Conservation (phyloP, 164 flowering plant species). For the Houttuynia cordata region DNA sequence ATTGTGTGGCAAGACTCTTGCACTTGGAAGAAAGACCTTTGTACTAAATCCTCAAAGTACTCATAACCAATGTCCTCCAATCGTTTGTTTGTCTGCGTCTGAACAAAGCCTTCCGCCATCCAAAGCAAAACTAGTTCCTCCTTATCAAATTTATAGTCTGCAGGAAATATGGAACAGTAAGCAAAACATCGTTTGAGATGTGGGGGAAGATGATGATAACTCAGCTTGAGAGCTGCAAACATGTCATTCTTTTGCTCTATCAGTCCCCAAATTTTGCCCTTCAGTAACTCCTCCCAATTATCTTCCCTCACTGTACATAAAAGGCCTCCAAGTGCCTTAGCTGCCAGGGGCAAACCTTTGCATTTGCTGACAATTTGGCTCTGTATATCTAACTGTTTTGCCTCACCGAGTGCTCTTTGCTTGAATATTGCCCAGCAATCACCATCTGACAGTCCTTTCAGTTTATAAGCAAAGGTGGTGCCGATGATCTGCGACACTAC, state of each 20-base stretch:
- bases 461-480: background rate
- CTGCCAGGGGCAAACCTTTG: constrained; percentile 14
- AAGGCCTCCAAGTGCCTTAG: constrained; percentile 7
- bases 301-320: constrained; percentile 2
- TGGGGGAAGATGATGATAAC: constrained; percentile 11
- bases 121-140: constrained; percentile 10
- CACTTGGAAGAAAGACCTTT: constrained; percentile 1
- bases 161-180: constrained; percentile 17
- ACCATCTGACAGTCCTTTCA: constrained; percentile 1
- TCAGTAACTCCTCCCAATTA: constrained; percentile 7
- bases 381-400: background rate
- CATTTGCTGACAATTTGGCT: constrained; percentile 8
- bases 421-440: constrained; percentile 5
- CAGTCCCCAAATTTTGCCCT: constrained; percentile 11
- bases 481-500: constrained; percentile 1
- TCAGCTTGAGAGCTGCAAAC: constrained; percentile 9
- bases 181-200: constrained; percentile 13
- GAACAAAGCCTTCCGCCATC: constrained; percentile 13
- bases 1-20: background rate
- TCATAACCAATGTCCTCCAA: constrained; percentile 6
- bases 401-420: background rate
- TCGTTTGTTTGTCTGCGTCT: background rate
- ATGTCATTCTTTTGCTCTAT: background rate
- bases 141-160: constrained; percentile 4
- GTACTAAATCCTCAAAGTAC: constrained; percentile 4